Conservation (phyloP, 352 stramenopile genomes). For the Globisporangium heterothallicum region DNA sequence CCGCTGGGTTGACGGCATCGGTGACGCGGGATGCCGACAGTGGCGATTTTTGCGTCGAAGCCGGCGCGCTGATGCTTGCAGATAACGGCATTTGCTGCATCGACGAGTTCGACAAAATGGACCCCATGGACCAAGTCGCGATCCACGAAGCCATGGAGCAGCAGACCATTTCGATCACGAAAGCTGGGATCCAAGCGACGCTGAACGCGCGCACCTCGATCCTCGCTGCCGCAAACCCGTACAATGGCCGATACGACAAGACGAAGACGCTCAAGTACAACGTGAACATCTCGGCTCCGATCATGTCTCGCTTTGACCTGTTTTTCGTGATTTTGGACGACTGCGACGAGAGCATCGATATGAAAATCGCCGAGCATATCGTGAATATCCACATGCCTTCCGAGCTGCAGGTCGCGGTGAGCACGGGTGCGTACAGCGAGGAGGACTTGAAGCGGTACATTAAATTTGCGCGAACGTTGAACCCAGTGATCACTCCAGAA, state of each 20-base stretch:
- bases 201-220: constrained; percentile 99
- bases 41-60: constrained; percentile 87
- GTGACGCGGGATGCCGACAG: constrained; percentile 94
- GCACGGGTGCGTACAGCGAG: constrained; percentile 48
- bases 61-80: constrained; percentile 97
- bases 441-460: constrained; percentile 95
- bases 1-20: constrained; percentile 96
- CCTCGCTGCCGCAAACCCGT: constrained; percentile 98
- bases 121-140: constrained; percentile 95
- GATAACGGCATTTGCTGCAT: constrained; percentile 99
- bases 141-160: constrained; percentile 99
- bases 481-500: constrained; percentile 64
- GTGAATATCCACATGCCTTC: constrained; percentile 92
- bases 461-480: constrained; percentile 80
- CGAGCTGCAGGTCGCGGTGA: constrained; percentile 33
- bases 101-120: constrained; percentile 99
- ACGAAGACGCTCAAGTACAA: constrained; percentile 89
- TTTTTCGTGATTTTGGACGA: constrained; percentile 99
- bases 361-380: constrained; percentile 96
- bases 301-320: constrained; percentile 99
- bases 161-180: constrained; percentile 98
- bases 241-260: constrained; percentile 93
- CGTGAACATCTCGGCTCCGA: constrained; percentile 91
- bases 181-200: constrained; percentile 98
- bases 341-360: constrained; percentile 93